A percentile compares a stretch with the other conserved stretches of the same genome.
These are phyloP conservation scores for Fereydounia khargensis DNA, from an alignment of 1,284 basidiomycete species.

Conservation along the genomic window DNA sequence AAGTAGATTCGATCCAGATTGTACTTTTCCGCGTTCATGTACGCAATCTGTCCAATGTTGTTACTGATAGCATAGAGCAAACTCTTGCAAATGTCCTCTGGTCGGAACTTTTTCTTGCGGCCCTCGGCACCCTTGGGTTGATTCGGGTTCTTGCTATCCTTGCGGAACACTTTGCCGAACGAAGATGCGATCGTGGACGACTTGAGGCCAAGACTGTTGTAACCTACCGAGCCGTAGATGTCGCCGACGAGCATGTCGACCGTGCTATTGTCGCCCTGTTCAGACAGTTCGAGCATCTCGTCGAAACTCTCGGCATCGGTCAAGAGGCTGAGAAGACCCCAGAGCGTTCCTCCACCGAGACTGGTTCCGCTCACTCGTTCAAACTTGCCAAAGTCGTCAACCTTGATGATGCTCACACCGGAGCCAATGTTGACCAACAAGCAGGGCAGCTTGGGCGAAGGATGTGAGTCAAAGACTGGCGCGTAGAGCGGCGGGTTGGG, in stretches of 20 bases:
- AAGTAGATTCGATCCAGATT: slow-evolving; percentile 96
- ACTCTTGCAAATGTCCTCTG: slow-evolving; percentile 86
- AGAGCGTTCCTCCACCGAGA: slow-evolving; percentile 97
- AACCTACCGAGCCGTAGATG: slow-evolving; percentile 84
- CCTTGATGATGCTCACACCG: slow-evolving; percentile 95
- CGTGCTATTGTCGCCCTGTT: slow-evolving; percentile 84
- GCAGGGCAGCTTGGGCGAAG: slow-evolving; percentile 79
- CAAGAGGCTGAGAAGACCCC: slow-evolving; percentile 89
- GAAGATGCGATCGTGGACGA: slow-evolving; percentile 96
- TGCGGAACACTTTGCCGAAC: slow-evolving; percentile 97
- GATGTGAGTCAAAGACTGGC: slow-evolving; percentile 76
- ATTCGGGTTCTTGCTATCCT: slow-evolving; percentile 57
- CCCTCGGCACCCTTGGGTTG: slow-evolving; percentile 19
- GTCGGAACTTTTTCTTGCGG: slow-evolving; percentile 70
- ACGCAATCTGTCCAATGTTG: slow-evolving; percentile 99
- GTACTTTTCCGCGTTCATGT: slow-evolving; percentile 99
- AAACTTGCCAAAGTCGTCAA: slow-evolving; percentile 89
- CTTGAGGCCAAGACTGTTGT: slow-evolving; percentile 70
- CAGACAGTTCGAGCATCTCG: slow-evolving; percentile 93
- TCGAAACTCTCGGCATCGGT: slow-evolving; percentile 96
- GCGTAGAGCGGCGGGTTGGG: slow-evolving; percentile 87
- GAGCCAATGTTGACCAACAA: slow-evolving; percentile 97
- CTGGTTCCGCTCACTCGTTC: slow-evolving; percentile 97
- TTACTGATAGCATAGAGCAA: slow-evolving; percentile 95
- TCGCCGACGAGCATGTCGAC: slow-evolving; percentile 99